Base-by-base conservation (phyloP, 257 asterid species). In the Solanum piurae region DNA sequence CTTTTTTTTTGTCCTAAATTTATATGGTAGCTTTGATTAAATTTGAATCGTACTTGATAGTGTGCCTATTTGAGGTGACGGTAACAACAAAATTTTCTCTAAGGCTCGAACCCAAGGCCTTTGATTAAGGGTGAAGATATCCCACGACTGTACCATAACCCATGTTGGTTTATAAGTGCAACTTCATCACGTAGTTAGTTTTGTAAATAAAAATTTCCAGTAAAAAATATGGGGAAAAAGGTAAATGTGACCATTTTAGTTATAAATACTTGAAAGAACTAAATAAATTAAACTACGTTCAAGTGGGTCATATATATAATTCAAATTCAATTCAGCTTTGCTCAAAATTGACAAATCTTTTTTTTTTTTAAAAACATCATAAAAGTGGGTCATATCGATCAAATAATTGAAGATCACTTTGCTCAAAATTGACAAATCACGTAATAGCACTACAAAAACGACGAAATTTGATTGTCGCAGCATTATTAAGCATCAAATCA, bases 31-130 rank as follows among this genome's bases (percentile, higher is more conserved):
- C 3, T 49, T 0, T 3, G 7, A 49, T 49, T 5, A 55, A 55
- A 55, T 55, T 55, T 18, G 64, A 55, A 55, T 20, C 9, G 25
- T 8, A 4, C 5, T 8, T 18, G 4, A 0, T 18, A 16, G 9
- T 55, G 9, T 55, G 62, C 9, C 2, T 55, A 55, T 20, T 55
- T 7, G 25, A 55, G 64, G 2, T 18, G n/a, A 55, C 0, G n/a
- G n/a, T 18, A 3, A 8, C 2, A 55, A 3, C n/a, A 55, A 55
- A 55, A 18, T 52, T 52, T 52, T 52, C n/a, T 55, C 1, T 4
- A 18, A 0, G 1, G 0, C 0, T 18, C 9, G 0, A 55, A 55
- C 4, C 4, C 23, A 7, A 55, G 4, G 0, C 5, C 11, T 55
- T 55, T 55, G 1, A 55, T 55, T 20, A 55, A 55, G 5, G 1